Conservation (phyloP, 306 rosid species). For the Quillaja saponaria region DNA sequence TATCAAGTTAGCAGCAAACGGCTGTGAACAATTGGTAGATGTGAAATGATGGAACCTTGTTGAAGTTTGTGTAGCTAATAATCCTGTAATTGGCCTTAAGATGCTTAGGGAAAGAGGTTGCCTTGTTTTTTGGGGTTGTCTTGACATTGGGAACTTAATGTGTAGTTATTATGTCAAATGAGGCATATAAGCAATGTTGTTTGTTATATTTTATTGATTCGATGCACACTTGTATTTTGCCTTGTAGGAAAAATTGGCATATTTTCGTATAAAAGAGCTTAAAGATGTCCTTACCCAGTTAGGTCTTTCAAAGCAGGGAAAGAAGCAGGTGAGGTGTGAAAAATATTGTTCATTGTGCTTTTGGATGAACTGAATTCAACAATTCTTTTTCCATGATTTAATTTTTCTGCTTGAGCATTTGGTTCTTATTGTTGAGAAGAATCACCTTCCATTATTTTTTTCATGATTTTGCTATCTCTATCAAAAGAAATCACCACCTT, state of each 20-base stretch:
- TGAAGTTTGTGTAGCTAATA: too few species aligned
- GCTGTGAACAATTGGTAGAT: too few species aligned
- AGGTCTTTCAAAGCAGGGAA: conserved; percentile 96
- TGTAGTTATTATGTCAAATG: neutral
- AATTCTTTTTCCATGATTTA: neutral
- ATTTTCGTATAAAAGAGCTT: conserved; percentile 89
- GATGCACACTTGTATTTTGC: neutral
- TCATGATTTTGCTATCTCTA: neutral
- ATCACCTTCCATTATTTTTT: neutral
- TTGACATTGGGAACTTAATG: too few species aligned
- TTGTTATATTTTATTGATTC: conserved; percentile 17
- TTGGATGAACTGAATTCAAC: conserved; percentile 10
- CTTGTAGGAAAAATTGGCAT: conserved; percentile 72
- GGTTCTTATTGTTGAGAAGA: conserved; percentile 5
- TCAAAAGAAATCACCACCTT: neutral
- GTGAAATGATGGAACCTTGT: too few species aligned
- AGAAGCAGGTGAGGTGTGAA: conserved; percentile 78
- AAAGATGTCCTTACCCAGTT: conserved; percentile 86
- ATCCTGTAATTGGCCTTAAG: too few species aligned
- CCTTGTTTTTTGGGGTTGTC: neutral
- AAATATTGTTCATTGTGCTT: conserved; percentile 17
- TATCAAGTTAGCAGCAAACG: too few species aligned
- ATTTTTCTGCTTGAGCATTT: conserved; percentile 15
- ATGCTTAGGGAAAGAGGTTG: neutral
- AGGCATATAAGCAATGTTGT: conserved; percentile 4